Base-by-base conservation (phyloP, 495 filamentous ascomycete genomes). In the Penicillium malachiteum region DNA sequence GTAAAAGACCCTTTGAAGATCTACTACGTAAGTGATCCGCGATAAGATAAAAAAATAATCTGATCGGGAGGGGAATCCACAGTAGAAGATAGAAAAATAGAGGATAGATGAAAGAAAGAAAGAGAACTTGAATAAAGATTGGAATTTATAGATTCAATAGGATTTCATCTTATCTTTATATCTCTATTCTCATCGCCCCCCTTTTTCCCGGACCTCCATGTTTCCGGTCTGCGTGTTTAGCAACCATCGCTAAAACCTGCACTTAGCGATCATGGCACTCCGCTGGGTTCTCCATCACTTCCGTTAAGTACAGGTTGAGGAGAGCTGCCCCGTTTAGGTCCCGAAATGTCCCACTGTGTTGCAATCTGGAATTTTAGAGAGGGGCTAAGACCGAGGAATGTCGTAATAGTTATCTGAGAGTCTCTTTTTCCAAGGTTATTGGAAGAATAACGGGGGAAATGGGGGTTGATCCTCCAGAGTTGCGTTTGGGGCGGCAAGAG, bases 261-360 rank as follows among this genome's bases (percentile, higher is more conserved):
- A 73, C 72, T 78, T 78, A 78, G 71, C 59, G 75, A 75, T 72
- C 71, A 71, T 32, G 45, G 59, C 45, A 54, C 65, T 70, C 67
- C 67, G 65, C 67, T 58, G 54, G 57, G 52, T 46, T 58, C 65
- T 67, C 65, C 65, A 67, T 67, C 57, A 56, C 56, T 77, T 78
- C 75, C 73, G 66, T 70, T 78, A 78, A 78, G 75, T 77, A 77
- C 75, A 78, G 75, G 75, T 78, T 63, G 65, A 77, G 70, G 73
- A 76, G 73, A 73, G 70, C 67, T 52, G 61, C 66, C 70, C 65
- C 67, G 51, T 66, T 69, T 66, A 67, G 58, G 55, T 59, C 54
- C 13, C 47, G 31, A 47, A 56, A 7, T 57, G 63, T 66, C 48
- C 65, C 63, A 57, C 60, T 37, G 39, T 14, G 49, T 47, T 48